Percentiles rank a stretch among this genome's conserved stretches.
Evolutionary conservation across 2,329 filamentous ascomycete species (phyloP).

Genomic region (Clonostachys byssicola): DNA sequence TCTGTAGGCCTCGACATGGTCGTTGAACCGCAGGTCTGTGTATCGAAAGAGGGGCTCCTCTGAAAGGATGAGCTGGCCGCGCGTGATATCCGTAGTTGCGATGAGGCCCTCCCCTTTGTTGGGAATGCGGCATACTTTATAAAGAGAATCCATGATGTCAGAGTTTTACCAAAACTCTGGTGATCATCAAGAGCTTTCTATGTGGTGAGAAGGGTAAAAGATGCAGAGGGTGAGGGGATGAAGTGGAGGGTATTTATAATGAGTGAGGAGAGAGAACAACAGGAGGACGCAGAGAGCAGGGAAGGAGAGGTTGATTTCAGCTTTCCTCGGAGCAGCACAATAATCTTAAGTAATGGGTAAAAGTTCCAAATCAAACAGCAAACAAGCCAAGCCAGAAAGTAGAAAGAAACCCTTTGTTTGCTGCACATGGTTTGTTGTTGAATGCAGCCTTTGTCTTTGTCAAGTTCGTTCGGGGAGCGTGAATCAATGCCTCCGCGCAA

Average conservation of each 20-base stretch:
- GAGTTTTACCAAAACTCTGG: not conserved
- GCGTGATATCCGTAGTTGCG: constrained; percentile 1
- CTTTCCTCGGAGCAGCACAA: too few relatives aligned
- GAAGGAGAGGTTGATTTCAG: too few relatives aligned
- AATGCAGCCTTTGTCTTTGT: too few relatives aligned
- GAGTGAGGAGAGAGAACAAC: not conserved
- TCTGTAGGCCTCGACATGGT: not conserved
- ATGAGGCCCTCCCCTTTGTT: constrained; percentile 4
- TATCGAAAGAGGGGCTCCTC: not conserved
- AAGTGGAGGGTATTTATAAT: not conserved
- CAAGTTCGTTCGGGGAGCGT: too few relatives aligned
- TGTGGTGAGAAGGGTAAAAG: not conserved
- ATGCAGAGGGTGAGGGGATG: not conserved
- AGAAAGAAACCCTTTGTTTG: too few relatives aligned
- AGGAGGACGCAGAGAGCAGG: not conserved
- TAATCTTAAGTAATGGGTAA: too few relatives aligned
- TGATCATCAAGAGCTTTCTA: not conserved
- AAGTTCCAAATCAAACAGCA: too few relatives aligned
- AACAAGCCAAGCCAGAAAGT: too few relatives aligned
- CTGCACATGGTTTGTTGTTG: too few relatives aligned
- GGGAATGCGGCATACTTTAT: not conserved
- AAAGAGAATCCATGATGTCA: not conserved
- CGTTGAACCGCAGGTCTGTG: not conserved
- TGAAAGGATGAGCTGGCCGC: constrained; percentile 1
- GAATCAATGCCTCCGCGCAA: not conserved